Evolutionary conservation across 116 monocot genomes (phyloP), one percentile per base, ranked within the genome.

Genomic region (Papilionanthe hybrid): DNA sequence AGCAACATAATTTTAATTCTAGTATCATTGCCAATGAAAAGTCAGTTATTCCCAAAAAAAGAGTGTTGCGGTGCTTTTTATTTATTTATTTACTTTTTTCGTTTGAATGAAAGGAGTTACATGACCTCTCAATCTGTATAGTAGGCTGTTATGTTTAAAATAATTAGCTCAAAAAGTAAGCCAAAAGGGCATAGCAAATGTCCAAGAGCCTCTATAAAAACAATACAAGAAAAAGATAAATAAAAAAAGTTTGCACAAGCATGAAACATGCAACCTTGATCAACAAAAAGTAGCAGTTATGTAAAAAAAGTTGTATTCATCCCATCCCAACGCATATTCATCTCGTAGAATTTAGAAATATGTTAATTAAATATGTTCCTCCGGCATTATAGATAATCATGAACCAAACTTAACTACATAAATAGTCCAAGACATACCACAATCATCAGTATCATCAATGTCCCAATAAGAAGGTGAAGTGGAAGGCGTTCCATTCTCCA

Each of bases 401-500:
- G 37, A 28, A 71, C 37, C 71, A 30, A 71, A 0, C 9, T 15
- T 15, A 32, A 15, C 5, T 44, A 43, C 9, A 19, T 73, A 44
- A 9, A 71, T 9, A 73, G 73, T 29, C 41, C 29, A 44, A 20
- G 7, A 44, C 81, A 37, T 47, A 86, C 82, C 87, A 81, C 78
- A 76, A 47, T 86, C 89, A 25, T 84, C 84, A n/a, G 63, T 63
- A 19, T 88, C 90, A 65, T 90, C 94, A 44, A 85, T 89, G 42
- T 94, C 94, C 84, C 87, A 94, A 78, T 87, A 94, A 77, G 90
- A 87, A 9, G 92, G 92, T 30, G 92, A 92, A 72, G 94, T 94
- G 75, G 92, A 92, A 8, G 89, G 85, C 60, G 83, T 86, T 20
- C 90, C 94, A 81, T 94, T 94, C 75, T 94, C 94, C 48, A 92